A percentile compares a stretch with the other conserved stretches of the same genome.
These are phyloP conservation scores for Xerocomellus intermedius DNA, from an alignment of 768 basidiomycete genomes.

Conservation along the genomic window DNA sequence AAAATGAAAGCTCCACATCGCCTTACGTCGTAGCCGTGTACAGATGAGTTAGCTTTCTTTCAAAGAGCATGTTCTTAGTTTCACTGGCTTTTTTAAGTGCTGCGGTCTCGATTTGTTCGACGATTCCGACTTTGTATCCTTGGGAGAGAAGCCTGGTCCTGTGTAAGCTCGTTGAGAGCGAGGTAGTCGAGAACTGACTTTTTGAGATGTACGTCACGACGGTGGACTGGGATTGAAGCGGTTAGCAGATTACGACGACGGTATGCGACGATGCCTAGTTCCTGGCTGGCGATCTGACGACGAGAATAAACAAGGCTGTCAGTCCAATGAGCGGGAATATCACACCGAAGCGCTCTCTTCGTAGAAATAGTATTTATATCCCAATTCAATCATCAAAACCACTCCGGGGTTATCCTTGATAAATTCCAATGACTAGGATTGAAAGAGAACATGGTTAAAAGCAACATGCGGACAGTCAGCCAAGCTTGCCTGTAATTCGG, in stretches of 20 bases:
- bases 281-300: slow-evolving; percentile 64
- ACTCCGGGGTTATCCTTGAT: slow-evolving; percentile 65
- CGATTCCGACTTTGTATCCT: slow-evolving; percentile 82
- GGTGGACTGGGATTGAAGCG: slow-evolving; percentile 70
- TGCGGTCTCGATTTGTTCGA: slow-evolving; percentile 82
- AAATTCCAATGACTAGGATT: slow-evolving; percentile 41
- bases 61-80: slow-evolving; percentile 71
- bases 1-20: background rate
- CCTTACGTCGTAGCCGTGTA: slow-evolving; percentile 87
- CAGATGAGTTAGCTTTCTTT: slow-evolving; percentile 69
- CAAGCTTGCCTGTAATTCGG: slow-evolving; percentile 64
- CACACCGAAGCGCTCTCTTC: slow-evolving; percentile 78
- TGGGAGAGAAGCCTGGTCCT: slow-evolving; percentile 61
- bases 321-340: background rate
- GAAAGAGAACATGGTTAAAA: background rate
- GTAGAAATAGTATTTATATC: slow-evolving; percentile 83
- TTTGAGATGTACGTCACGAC: slow-evolving; percentile 69
- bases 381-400: slow-evolving; percentile 77
- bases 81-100: slow-evolving; percentile 84
- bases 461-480: background rate
- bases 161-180: background rate
- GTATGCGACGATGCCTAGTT: slow-evolving; percentile 77
- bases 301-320: slow-evolving; percentile 9
- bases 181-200: slow-evolving; percentile 48
- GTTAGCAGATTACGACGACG: slow-evolving; percentile 68